These are phyloP conservation scores for Cercis canadensis DNA, from an alignment of 306 rosid genomes.

Conservation along the genomic window DNA sequence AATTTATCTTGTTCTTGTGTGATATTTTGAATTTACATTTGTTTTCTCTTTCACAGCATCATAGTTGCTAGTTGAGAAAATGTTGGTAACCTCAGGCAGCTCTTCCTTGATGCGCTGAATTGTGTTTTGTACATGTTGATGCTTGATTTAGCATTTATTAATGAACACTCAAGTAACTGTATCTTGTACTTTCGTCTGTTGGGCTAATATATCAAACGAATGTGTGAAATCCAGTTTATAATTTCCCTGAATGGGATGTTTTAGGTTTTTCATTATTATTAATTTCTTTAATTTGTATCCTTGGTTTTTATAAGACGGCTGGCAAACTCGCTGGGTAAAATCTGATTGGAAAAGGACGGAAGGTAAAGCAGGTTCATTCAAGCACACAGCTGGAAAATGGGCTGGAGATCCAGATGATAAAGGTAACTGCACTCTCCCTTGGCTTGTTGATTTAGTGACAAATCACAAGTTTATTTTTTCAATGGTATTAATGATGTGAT, in stretches of 20 bases:
- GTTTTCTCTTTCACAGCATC: neutral
- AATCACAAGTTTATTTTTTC: neutral
- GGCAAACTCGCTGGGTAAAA: constrained; percentile 83
- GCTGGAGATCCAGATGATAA: constrained; percentile 90
- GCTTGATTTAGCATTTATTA: too few species aligned
- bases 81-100: neutral
- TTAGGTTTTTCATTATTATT: neutral
- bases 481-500: neutral
- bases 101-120: neutral
- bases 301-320: constrained; percentile 63
- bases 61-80: neutral
- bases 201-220: neutral
- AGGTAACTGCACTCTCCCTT: constrained; percentile 53
- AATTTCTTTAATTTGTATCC: neutral
- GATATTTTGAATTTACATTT: neutral
- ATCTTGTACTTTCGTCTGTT: neutral
- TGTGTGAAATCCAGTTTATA: neutral
- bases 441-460: constrained; percentile 8
- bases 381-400: constrained; percentile 87
- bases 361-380: constrained; percentile 95
- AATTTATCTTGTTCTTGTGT: too few species aligned
- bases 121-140: neutral
- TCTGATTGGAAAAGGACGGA: constrained; percentile 89
- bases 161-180: neutral
- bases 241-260: neutral